phyloP scores from a whole-genome alignment of 140 eudicot genomes.

The Stevia rebaudiana region DNA sequence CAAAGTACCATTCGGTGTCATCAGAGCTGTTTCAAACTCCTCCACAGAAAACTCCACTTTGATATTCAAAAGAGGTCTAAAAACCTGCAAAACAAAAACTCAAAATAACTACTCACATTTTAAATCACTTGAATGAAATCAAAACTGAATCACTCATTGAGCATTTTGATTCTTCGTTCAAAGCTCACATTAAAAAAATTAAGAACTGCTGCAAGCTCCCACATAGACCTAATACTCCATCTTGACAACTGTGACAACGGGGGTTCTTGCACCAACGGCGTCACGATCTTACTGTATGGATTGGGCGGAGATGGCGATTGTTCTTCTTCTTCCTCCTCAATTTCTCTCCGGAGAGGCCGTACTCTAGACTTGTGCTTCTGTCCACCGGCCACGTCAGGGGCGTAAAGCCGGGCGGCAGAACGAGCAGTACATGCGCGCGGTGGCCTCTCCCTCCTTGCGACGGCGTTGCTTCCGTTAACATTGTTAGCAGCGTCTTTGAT shows the following conservation, averaged over 20 bases:
- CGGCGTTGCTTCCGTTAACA: constrained; percentile 23
- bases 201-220: constrained; percentile 83
- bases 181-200: constrained; percentile 79
- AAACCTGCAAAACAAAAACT: constrained; percentile 60
- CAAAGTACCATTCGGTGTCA: constrained; percentile 69
- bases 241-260: constrained; percentile 70
- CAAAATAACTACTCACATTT: constrained; percentile 10
- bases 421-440: constrained; percentile 85
- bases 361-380: constrained; percentile 36
- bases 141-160: constrained; percentile 9
- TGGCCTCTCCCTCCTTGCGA: constrained; percentile 79
- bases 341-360: constrained; percentile 16
- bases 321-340: constrained; percentile 41
- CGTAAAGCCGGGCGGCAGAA: constrained; percentile 55
- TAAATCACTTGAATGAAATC: neutral
- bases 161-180: neutral
- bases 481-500: constrained; percentile 15
- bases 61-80: constrained; percentile 83
- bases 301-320: constrained; percentile 37
- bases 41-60: constrained; percentile 70
- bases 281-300: constrained; percentile 48
- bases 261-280: constrained; percentile 55
- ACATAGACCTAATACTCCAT: constrained; percentile 88
- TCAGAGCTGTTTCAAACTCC: constrained; percentile 88
- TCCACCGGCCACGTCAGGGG: constrained; percentile 43